Evolutionary conservation across 2,329 filamentous ascomycete genomes (phyloP).

Genomic region (Bipolaris oryzae): DNA sequence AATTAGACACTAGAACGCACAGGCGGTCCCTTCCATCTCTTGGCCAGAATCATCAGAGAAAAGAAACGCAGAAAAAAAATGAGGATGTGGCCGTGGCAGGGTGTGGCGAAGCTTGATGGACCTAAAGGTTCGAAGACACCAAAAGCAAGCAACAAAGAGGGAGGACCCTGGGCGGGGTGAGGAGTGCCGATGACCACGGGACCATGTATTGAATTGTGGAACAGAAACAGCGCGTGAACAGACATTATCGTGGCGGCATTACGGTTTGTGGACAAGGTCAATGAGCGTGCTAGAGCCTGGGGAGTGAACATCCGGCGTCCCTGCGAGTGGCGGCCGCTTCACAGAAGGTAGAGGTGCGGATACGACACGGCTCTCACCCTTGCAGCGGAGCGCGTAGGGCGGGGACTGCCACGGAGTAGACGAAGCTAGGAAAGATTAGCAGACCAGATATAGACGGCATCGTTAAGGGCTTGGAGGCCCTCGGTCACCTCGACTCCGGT

Average conservation of each 20-base stretch:
- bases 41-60: slow-evolving; percentile 13
- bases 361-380: slow-evolving; percentile 10
- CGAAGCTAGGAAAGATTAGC: slow-evolving; percentile 37
- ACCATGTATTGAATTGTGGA: slow-evolving; percentile 32
- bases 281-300: slow-evolving; percentile 42
- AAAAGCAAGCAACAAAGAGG: background rate
- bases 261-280: slow-evolving; percentile 32
- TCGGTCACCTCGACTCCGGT: slow-evolving; percentile 44
- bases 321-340: slow-evolving; percentile 26
- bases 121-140: background rate
- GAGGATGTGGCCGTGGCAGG: background rate
- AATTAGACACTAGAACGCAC: slow-evolving; percentile 35
- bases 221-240: slow-evolving; percentile 29
- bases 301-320: slow-evolving; percentile 27
- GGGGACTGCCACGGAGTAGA: slow-evolving; percentile 22
- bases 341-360: slow-evolving; percentile 13
- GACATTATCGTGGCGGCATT: slow-evolving; percentile 45
- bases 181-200: slow-evolving; percentile 18
- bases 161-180: slow-evolving; percentile 11
- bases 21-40: slow-evolving; percentile 16
- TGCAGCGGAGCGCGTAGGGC: slow-evolving; percentile 5
- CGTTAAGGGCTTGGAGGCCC: slow-evolving; percentile 39
- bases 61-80: slow-evolving; percentile 6
- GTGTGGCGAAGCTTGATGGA: background rate
- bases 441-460: slow-evolving; percentile 18